Conservation (phyloP, 2,329 filamentous ascomycete genomes). For the Epichloe hybrida region DNA sequence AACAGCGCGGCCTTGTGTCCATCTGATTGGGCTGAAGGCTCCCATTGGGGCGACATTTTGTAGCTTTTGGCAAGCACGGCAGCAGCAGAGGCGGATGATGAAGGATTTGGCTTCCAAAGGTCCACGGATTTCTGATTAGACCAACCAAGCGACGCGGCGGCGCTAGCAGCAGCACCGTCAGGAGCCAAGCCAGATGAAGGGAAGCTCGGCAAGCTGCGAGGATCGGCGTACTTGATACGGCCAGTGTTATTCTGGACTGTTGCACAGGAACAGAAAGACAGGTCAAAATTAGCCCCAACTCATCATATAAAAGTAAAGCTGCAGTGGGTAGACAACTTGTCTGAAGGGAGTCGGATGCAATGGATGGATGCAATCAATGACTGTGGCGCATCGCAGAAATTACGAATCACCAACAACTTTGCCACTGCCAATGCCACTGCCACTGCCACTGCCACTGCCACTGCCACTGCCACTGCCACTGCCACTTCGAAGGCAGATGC, state of each 20-base stretch:
- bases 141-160: conserved; percentile 64
- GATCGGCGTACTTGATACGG: conserved; percentile 55
- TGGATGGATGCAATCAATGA: neutral
- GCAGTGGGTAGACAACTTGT: neutral
- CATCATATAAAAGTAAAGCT: neutral
- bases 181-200: conserved; percentile 49
- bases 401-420: neutral
- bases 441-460: neutral
- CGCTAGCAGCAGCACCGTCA: conserved; percentile 50
- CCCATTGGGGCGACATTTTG: conserved; percentile 39
- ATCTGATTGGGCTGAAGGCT: conserved; percentile 48
- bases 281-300: neutral
- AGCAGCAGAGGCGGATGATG: conserved; percentile 34
- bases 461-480: neutral
- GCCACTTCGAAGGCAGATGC: neutral
- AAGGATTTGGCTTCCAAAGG: conserved; percentile 51
- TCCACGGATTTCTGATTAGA: conserved; percentile 52
- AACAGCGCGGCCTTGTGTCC: conserved; percentile 64
- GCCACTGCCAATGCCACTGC: neutral
- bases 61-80: conserved; percentile 29
- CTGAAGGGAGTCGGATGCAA: neutral
- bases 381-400: neutral
- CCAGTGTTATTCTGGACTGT: conserved; percentile 17
- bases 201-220: conserved; percentile 61
- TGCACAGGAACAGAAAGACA: neutral